Base-by-base conservation (phyloP, 441 rosid species). In the Daphne laureola region DNA sequence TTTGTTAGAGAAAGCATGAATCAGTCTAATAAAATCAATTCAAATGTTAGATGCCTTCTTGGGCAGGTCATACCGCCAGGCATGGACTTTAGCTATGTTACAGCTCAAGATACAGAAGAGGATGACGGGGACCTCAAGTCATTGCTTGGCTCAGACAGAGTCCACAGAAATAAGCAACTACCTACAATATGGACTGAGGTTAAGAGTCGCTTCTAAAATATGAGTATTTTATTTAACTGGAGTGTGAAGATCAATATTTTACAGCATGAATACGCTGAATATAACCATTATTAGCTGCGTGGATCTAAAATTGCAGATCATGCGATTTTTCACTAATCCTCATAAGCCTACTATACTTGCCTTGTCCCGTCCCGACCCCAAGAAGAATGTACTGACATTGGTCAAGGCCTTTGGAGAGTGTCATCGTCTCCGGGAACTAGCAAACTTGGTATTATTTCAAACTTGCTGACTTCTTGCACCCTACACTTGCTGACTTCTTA, bases 101-200 rank as follows among this genome's bases (percentile, higher is more conserved):
- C 67, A 50, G 62, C 80, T 55, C 74, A 79, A 54, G 89, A 80
- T 65, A 62, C 86, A 41, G 15, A 68, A 47, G 90, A 76, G 66
- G 78, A 76, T 43, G 92, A 78, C 49, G 72, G 64, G 46, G 80
- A 64, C 64, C 82, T 91, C 55, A 84, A 84, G 72, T 80, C 89
- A 41, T 67, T 84, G 56, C 76, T 84, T 53, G 83, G 88, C 45
- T 70, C 87, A 14, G 84, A 88, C 52, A 69, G 78, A 67, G 69
- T 69, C 61, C 87, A 74, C 57, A 86, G 49, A 48, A 90, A 82
- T 71, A 76, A 80, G 74, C 79, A 77, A 53, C 75, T 87, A 47
- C 96, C 95, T 43, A 87, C 83, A 35, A 91, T 91, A 51, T 91
- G 96, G 96, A 79, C 95, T 0, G 90, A 91, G 96, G 96, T 91